phyloP scores from a whole-genome alignment of 495 filamentous ascomycete species.

The Penicillium odoratum region DNA sequence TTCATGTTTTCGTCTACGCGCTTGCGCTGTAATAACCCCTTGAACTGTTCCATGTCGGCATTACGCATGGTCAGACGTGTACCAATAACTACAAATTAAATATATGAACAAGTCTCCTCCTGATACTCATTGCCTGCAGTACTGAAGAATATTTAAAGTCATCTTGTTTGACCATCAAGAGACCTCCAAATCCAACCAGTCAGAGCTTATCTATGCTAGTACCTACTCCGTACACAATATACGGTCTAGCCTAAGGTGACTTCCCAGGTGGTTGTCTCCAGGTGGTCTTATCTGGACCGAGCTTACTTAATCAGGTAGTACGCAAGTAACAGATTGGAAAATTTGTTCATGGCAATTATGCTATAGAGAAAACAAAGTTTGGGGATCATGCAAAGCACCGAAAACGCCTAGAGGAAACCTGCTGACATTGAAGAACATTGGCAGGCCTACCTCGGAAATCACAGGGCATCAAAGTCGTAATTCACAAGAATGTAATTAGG shows the following conservation, averaged over 20 bases:
- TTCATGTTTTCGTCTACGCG: constrained; percentile 1
- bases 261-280: too few species aligned
- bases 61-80: constrained; percentile 11
- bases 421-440: background rate
- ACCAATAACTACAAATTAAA: constrained; percentile 20
- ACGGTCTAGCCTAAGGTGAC: too few species aligned
- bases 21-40: constrained; percentile 16
- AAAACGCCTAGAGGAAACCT: constrained; percentile 7
- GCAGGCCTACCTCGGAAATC: background rate
- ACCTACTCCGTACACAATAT: too few species aligned
- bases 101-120: constrained; percentile 14
- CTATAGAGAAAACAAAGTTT: background rate
- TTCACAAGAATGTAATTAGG: background rate
- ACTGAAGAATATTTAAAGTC: background rate
- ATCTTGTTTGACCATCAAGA: too few species aligned
- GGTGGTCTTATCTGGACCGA: too few species aligned
- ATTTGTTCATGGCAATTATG: background rate
- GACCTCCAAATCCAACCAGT: too few species aligned
- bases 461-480: constrained; percentile 9
- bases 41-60: constrained; percentile 4
- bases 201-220: too few species aligned
- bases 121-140: background rate
- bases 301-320: background rate
- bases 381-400: constrained; percentile 9
- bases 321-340: background rate